A percentile compares a stretch with the other conserved stretches of the same genome.
These are phyloP conservation scores for Aureobasidium sp. DNA, from an alignment of 2,329 filamentous ascomycete genomes.

Conservation along the genomic window DNA sequence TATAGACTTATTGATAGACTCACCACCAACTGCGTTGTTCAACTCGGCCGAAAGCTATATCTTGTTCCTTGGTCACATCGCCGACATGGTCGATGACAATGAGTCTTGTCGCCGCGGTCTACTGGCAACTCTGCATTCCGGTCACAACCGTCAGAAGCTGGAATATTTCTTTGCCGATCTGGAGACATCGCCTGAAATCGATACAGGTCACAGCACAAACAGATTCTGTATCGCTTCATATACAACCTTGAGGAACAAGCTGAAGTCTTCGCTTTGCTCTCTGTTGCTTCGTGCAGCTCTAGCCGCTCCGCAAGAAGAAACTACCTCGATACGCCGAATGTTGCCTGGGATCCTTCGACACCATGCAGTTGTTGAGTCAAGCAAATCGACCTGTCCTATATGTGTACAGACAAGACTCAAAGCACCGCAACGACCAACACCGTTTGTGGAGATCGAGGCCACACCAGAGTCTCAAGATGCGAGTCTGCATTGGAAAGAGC, in stretches of 20 bases:
- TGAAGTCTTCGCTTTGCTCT: conserved; percentile 9
- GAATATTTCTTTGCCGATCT: background rate
- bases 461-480: conserved; percentile 28
- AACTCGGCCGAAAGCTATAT: background rate
- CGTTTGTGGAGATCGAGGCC: conserved; percentile 29
- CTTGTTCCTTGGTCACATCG: background rate
- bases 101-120: background rate
- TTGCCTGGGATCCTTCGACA: conserved; percentile 5
- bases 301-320: conserved; percentile 7
- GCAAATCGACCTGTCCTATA: background rate
- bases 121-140: background rate
- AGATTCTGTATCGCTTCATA: background rate
- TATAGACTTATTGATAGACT: background rate
- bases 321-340: conserved; percentile 1
- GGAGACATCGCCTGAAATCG: background rate
- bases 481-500: conserved; percentile 41
- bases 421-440: conserved; percentile 4
- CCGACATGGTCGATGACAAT: background rate
- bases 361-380: conserved; percentile 14
- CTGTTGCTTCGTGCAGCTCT: conserved; percentile 11
- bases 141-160: background rate
- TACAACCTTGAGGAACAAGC: background rate
- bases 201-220: background rate
- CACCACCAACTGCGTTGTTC: background rate
- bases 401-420: background rate